phyloP scores from a whole-genome alignment of 495 filamentous ascomycete genomes.

The Astrocystis sublimbata region DNA sequence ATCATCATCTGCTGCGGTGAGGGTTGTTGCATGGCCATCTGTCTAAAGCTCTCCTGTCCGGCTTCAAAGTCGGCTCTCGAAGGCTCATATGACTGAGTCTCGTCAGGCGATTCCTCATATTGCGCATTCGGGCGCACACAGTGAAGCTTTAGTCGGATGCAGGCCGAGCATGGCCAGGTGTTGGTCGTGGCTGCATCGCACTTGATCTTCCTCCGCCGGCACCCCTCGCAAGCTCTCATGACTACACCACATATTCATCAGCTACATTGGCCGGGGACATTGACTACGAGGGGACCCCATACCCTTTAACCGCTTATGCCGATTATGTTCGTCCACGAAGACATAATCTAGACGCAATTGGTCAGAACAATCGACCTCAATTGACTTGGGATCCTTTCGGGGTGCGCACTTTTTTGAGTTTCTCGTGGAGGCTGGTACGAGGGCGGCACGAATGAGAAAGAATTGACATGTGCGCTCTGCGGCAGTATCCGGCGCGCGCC shows the following conservation, averaged over 20 bases:
- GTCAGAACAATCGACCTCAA: constrained; percentile 24
- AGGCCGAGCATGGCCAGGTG: constrained; percentile 96
- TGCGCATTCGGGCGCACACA: constrained; percentile 92
- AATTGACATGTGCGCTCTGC: constrained; percentile 56
- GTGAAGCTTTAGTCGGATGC: constrained; percentile 85
- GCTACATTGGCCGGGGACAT: background rate
- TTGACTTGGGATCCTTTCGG: constrained; percentile 14
- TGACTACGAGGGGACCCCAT: constrained; percentile 27
- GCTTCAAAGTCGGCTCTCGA: constrained; percentile 46
- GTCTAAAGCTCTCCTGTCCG: constrained; percentile 59
- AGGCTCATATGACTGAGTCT: constrained; percentile 49
- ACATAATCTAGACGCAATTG: constrained; percentile 75
- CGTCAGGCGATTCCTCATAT: constrained; percentile 68
- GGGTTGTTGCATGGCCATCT: constrained; percentile 48
- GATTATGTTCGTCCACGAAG: constrained; percentile 98
- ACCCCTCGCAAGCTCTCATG: constrained; percentile 98
- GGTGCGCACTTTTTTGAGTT: constrained; percentile 64
- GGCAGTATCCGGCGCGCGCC: constrained; percentile 57
- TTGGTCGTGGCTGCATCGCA: constrained; percentile 98
- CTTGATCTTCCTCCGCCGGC: constrained; percentile 87
- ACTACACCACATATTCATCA: constrained; percentile 55
- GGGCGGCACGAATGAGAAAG: constrained; percentile 60
- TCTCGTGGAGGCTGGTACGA: constrained; percentile 58
- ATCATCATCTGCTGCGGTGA: constrained; percentile 32
- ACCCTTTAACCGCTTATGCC: constrained; percentile 97